phyloP scores from a whole-genome alignment of 257 asterid species.

The Fraxinus cuspidata region DNA sequence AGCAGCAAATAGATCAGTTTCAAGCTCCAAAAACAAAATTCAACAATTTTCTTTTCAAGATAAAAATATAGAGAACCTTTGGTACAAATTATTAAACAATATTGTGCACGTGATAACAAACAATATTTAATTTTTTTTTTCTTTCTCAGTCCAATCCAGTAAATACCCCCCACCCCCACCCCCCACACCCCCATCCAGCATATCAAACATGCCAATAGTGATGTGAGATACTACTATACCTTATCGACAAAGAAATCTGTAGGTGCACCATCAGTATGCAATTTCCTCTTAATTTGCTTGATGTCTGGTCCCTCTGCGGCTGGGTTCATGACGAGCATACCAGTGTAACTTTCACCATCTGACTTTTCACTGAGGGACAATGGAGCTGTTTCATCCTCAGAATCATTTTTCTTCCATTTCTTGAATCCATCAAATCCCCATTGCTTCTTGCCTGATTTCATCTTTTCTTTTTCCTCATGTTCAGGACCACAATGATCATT shows the following conservation, averaged over 20 bases:
- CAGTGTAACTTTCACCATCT: constrained; percentile 35
- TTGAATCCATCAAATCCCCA: constrained; percentile 75
- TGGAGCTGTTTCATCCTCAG: constrained; percentile 52
- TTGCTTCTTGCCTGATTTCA: constrained; percentile 47
- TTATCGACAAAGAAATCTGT: constrained; percentile 80
- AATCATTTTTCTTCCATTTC: constrained; percentile 74
- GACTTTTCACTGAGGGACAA: constrained; percentile 53
- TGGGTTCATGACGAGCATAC: constrained; percentile 52
- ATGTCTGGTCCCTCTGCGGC: constrained; percentile 60
- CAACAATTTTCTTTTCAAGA: too few species aligned
- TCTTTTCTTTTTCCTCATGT: constrained; percentile 18
- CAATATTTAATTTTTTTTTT: too few species aligned
- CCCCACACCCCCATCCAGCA: too few species aligned
- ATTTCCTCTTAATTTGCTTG: constrained; percentile 67
- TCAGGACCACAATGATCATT: too few species aligned
- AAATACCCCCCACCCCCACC: too few species aligned
- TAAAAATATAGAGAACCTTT: too few species aligned
- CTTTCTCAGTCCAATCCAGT: too few species aligned
- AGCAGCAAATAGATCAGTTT: not conserved
- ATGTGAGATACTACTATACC: constrained; percentile 29
- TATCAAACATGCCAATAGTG: too few species aligned
- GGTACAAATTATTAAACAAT: too few species aligned
- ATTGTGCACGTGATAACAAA: too few species aligned
- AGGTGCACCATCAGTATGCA: constrained; percentile 66
- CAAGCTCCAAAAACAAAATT: not conserved